Conservation (phyloP, 441 rosid species). For the Erodium texanum region DNA sequence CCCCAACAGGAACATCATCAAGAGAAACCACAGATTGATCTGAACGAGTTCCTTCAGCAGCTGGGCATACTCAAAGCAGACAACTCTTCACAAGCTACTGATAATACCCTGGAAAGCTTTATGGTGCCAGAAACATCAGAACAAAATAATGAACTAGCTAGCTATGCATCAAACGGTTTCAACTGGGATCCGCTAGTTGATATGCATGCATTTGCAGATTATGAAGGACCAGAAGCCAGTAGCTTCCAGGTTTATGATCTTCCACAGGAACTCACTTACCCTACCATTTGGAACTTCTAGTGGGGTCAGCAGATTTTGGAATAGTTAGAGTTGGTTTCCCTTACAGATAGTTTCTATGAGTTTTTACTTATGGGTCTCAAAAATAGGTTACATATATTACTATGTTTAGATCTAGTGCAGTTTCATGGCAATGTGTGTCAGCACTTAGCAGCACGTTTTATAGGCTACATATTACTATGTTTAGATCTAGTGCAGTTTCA, state of each 20-base stretch:
- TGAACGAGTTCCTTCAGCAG: constrained; percentile 91
- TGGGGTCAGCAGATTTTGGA: constrained; percentile 1
- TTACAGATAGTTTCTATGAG: too few species aligned
- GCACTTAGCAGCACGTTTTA: not conserved
- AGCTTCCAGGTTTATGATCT: constrained; percentile 27
- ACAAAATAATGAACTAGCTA: constrained; percentile 31
- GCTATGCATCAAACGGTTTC: constrained; percentile 39
- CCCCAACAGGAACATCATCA: not conserved
- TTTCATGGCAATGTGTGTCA: not conserved
- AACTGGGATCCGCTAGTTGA: constrained; percentile 71
- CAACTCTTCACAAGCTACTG: constrained; percentile 22
- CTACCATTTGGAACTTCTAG: constrained; percentile 63
- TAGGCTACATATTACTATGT: not conserved
- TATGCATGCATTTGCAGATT: constrained; percentile 37
- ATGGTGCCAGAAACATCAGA: constrained; percentile 27
- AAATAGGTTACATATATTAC: not conserved
- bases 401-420: not conserved
- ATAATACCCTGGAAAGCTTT: constrained; percentile 15
- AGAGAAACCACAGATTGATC: constrained; percentile 79
- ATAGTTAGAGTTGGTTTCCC: not conserved
- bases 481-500: not conserved
- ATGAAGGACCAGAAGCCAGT: constrained; percentile 11
- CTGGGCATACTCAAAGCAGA: constrained; percentile 57
- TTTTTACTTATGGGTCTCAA: too few species aligned
- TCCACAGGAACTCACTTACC: constrained; percentile 46